These are phyloP conservation scores for Obba rivulosa DNA, from an alignment of 768 basidiomycete species.

Conservation along the genomic window DNA sequence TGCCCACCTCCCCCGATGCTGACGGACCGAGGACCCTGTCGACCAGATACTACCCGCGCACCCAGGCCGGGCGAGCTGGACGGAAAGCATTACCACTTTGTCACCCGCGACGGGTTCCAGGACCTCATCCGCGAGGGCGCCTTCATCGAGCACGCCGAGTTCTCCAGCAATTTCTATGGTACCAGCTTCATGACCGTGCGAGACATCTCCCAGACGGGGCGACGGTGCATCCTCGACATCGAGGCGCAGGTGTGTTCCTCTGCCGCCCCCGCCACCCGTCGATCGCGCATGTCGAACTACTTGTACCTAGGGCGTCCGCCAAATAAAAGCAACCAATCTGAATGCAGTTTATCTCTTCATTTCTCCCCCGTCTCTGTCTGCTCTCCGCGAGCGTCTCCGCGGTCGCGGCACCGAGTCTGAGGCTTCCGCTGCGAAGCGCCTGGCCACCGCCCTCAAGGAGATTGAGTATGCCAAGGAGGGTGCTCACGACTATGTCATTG, in stretches of 20 bases:
- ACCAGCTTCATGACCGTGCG: conserved; percentile 77
- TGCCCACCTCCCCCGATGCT: conserved; percentile 2
- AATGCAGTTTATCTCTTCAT: conserved; percentile 90
- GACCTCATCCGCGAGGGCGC: conserved; percentile 62
- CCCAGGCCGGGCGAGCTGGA: conserved; percentile 79
- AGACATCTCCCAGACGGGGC: conserved; percentile 59
- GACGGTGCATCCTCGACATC: conserved; percentile 90
- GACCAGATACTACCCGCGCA: conserved; percentile 79
- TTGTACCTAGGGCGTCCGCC: conserved; percentile 72
- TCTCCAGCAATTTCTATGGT: conserved; percentile 91
- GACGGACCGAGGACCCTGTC: conserved; percentile 9
- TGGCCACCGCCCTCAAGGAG: conserved; percentile 74
- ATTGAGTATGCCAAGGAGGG: conserved; percentile 78
- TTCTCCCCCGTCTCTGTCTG: conserved; percentile 76
- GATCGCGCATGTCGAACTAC: conserved; percentile 14
- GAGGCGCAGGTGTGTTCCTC: conserved; percentile 75
- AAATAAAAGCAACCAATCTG: conserved; percentile 79
- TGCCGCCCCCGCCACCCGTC: conserved; percentile 1
- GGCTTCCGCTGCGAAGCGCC: conserved; percentile 63
- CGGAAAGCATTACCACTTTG: conserved; percentile 87
- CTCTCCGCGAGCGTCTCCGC: conserved; percentile 64
- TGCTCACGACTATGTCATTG: conserved; percentile 76
- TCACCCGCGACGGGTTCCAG: conserved; percentile 64
- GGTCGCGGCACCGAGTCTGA: conserved; percentile 83
- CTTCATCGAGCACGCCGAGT: conserved; percentile 94